Evolutionary conservation across 148 eudicot species (phyloP).

Genomic region (Dianthus caryophyllus): DNA sequence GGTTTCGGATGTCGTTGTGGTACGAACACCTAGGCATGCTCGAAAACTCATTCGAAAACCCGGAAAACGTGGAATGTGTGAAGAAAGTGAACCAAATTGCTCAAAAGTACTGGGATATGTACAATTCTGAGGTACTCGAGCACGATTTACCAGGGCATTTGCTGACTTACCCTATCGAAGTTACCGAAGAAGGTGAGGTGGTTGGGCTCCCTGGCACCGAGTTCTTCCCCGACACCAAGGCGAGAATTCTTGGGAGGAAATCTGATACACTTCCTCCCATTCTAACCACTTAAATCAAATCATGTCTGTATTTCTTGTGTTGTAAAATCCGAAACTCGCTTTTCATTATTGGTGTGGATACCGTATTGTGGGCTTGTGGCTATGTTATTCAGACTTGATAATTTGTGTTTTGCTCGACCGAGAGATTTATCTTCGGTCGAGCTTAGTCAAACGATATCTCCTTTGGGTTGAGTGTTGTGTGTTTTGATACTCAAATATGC

Average conservation of each 20-base stretch:
- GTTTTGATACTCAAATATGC: too few species aligned
- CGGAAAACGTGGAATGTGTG: conserved; percentile 37
- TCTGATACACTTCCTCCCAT: conserved; percentile 43
- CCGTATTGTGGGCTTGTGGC: too few species aligned
- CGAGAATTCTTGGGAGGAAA: conserved; percentile 30
- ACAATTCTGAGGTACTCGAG: conserved; percentile 26
- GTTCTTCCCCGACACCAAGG: conserved; percentile 34
- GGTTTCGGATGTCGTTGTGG: conserved; percentile 50
- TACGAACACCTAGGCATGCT: conserved; percentile 45
- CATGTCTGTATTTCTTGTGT: neutral
- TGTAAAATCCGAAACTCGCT: neutral
- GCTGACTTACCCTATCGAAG: conserved; percentile 34
- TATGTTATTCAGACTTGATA: too few species aligned
- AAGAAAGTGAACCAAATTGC: conserved; percentile 40
- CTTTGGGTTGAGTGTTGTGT: too few species aligned
- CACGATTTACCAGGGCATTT: conserved; percentile 43
- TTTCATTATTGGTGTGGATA: too few species aligned
- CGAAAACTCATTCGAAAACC: conserved; percentile 26
- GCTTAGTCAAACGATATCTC: too few species aligned
- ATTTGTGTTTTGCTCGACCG: too few species aligned
- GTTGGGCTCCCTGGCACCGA: conserved; percentile 34
- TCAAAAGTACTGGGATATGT: conserved; percentile 36
- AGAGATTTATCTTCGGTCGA: too few species aligned
- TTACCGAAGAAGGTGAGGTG: conserved; percentile 30
- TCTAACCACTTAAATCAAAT: conserved; percentile 36